Conservation (phyloP, 2,329 filamentous ascomycete species). For the Colletotrichum falcatum region DNA sequence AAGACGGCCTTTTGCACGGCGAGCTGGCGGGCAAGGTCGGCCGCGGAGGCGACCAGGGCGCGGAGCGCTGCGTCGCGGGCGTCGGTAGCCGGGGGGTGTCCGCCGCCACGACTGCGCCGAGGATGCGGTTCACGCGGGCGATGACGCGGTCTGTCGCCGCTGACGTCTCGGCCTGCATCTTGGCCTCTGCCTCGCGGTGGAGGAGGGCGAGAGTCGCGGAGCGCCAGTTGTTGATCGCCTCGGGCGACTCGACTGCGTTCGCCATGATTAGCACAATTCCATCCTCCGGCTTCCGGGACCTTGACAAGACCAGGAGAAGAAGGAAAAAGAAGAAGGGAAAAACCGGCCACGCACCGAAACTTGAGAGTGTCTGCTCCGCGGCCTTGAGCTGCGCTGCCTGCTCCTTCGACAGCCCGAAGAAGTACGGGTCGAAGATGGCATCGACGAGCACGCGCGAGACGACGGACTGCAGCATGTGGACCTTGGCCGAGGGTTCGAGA, state of each 20-base stretch:
- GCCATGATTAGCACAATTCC: not conserved
- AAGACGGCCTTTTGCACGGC: slow-evolving; percentile 70
- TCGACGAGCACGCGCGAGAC: slow-evolving; percentile 71
- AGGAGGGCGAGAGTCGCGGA: slow-evolving; percentile 72
- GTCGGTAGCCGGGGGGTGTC: slow-evolving; percentile 50
- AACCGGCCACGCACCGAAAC: slow-evolving; percentile 43
- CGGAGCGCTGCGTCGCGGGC: slow-evolving; percentile 65
- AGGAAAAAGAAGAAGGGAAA: slow-evolving; percentile 3
- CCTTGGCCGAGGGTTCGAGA: slow-evolving; percentile 65
- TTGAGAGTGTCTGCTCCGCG: slow-evolving; percentile 59
- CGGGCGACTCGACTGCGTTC: slow-evolving; percentile 55
- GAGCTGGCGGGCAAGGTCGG: slow-evolving; percentile 68
- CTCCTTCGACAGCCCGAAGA: slow-evolving; percentile 70
- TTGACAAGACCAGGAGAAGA: slow-evolving; percentile 14
- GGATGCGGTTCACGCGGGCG: slow-evolving; percentile 60
- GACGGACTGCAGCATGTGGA: slow-evolving; percentile 72
- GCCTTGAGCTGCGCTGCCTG: slow-evolving; percentile 63
- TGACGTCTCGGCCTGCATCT: slow-evolving; percentile 60
- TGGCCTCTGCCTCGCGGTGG: slow-evolving; percentile 62
- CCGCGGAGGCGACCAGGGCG: slow-evolving; percentile 62
- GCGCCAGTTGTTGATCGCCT: slow-evolving; percentile 74
- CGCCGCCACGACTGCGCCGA: slow-evolving; percentile 63
- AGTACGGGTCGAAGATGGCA: slow-evolving; percentile 71
- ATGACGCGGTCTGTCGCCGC: slow-evolving; percentile 58
- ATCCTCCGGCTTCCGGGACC: not conserved